Evolutionary conservation across 208 protist species (phyloP).

Genomic region (Giardia duodenalis): DNA sequence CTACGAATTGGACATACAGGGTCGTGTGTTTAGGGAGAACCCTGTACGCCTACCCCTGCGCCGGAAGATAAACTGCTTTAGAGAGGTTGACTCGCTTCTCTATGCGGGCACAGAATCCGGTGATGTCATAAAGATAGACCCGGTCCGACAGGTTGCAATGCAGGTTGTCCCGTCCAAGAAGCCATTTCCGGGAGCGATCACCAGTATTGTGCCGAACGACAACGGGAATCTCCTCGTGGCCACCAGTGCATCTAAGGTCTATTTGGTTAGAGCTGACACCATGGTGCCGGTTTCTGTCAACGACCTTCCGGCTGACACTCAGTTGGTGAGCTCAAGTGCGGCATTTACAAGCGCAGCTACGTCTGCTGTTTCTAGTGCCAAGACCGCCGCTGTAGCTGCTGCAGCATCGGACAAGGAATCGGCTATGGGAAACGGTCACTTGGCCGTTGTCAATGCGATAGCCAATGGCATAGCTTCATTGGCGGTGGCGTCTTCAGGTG

Average conservation of each 20-base stretch:
- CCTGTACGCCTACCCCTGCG: not conserved
- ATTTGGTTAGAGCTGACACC: slow-evolving; percentile 17
- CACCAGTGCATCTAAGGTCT: not conserved
- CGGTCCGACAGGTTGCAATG: not conserved
- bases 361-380: not conserved
- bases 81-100: not conserved
- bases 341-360: not conserved
- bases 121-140: slow-evolving; percentile 27
- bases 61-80: not conserved
- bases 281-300: slow-evolving; percentile 6
- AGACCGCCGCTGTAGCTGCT: not conserved
- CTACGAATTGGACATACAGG: not conserved
- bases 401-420: not conserved
- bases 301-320: not conserved
- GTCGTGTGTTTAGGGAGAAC: not conserved
- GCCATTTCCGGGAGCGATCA: slow-evolving; percentile 11
- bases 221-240: not conserved
- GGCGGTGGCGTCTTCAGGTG: not conserved
- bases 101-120: slow-evolving; percentile 22
- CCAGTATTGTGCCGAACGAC: not conserved
- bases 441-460: not conserved
- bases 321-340: not conserved
- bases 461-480: not conserved
- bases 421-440: not conserved
- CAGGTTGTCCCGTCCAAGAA: not conserved